Conservation (phyloP, 208 protist species). For the Phytomonas serpens region DNA sequence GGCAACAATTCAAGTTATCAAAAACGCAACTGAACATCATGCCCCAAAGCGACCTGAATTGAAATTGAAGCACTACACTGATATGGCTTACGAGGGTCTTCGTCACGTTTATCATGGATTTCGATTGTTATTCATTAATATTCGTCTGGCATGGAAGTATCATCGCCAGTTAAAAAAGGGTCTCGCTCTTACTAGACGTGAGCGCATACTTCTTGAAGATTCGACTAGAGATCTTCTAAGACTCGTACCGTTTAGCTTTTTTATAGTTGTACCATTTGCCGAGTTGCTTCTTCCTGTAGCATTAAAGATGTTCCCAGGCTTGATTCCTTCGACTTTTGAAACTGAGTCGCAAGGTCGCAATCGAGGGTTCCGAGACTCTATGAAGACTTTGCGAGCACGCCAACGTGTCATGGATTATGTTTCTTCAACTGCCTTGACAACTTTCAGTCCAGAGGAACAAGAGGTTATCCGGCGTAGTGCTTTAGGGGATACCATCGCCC, state of each 20-base stretch:
- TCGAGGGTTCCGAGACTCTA: slow-evolving; percentile 53
- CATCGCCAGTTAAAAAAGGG: slow-evolving; percentile 77
- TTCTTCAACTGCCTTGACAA: slow-evolving; percentile 71
- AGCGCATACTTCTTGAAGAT: slow-evolving; percentile 86
- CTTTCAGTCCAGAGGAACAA: slow-evolving; percentile 71
- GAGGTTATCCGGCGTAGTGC: slow-evolving; percentile 69
- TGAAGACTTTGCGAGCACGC: slow-evolving; percentile 74
- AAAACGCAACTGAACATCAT: slow-evolving; percentile 11
- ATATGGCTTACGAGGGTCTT: slow-evolving; percentile 41
- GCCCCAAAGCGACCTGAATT: slow-evolving; percentile 15
- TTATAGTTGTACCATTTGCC: slow-evolving; percentile 95
- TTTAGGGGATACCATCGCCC: slow-evolving; percentile 68
- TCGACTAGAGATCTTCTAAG: slow-evolving; percentile 92
- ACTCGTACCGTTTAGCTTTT: slow-evolving; percentile 95
- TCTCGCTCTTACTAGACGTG: slow-evolving; percentile 78
- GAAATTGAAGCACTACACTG: slow-evolving; percentile 27
- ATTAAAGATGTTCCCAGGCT: slow-evolving; percentile 95
- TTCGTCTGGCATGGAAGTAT: slow-evolving; percentile 80
- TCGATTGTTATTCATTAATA: slow-evolving; percentile 85
- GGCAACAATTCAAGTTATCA: slow-evolving; percentile 6
- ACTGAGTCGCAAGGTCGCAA: slow-evolving; percentile 81
- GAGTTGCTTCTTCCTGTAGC: slow-evolving; percentile 94
- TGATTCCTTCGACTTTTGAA: slow-evolving; percentile 95
- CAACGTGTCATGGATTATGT: slow-evolving; percentile 81
- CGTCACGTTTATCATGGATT: slow-evolving; percentile 88